A percentile compares a stretch with the other conserved stretches of the same genome.
phyloP scores from a whole-genome alignment of 2,329 filamentous ascomycete species.

The Mollisiaceae sp. region DNA sequence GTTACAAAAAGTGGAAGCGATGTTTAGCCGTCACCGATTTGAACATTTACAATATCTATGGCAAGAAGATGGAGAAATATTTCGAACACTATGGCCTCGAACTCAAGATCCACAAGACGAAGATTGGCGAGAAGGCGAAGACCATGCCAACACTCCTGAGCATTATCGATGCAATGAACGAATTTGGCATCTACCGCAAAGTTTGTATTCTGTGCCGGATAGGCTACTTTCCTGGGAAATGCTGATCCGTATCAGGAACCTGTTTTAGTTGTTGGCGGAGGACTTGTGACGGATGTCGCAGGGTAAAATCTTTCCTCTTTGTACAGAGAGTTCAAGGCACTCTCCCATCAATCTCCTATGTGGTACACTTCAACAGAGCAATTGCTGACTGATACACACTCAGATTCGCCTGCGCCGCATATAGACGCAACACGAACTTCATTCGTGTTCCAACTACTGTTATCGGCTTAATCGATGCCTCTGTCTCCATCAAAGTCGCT shows the following conservation, averaged over 20 bases:
- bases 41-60: conserved; percentile 74
- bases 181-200: conserved; percentile 73
- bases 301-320: conserved; percentile 54
- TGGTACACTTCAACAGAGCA: not conserved
- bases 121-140: conserved; percentile 78
- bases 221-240: not conserved
- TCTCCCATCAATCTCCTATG: not conserved
- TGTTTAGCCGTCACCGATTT: conserved; percentile 72
- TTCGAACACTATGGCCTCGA: conserved; percentile 68
- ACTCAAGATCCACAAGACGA: conserved; percentile 72
- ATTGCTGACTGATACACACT: conserved; percentile 34
- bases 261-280: conserved; percentile 69
- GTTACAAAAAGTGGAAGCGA: conserved; percentile 68
- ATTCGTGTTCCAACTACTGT: conserved; percentile 77
- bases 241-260: conserved; percentile 54
- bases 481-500: conserved; percentile 78
- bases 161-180: conserved; percentile 76
- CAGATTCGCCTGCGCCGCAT: conserved; percentile 73
- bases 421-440: conserved; percentile 74
- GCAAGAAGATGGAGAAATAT: conserved; percentile 67
- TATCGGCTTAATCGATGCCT: conserved; percentile 76
- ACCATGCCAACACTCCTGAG: conserved; percentile 70
- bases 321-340: conserved; percentile 19
- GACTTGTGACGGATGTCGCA: conserved; percentile 74
- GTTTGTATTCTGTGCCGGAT: conserved; percentile 38